Evolutionary conservation across 306 rosid genomes (phyloP).

Genomic region (Rosa lucieae): DNA sequence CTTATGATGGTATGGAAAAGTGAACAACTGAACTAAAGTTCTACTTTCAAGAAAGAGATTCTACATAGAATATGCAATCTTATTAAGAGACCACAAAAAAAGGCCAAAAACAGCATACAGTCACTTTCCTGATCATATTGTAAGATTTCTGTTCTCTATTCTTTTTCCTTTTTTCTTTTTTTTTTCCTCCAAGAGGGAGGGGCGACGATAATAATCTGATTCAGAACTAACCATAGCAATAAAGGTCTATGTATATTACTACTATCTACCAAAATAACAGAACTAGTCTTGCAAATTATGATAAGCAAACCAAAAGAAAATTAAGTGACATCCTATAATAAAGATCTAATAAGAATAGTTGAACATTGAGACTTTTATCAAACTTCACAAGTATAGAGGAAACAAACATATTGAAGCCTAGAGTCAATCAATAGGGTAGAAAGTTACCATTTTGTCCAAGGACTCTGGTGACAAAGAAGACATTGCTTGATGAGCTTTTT

Average conservation of each 20-base stretch:
- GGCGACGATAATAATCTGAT: neutral
- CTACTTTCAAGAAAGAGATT: neutral
- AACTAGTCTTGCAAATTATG: neutral
- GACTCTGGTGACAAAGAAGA: conserved; percentile 80
- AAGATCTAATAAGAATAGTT: neutral
- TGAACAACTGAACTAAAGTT: no score
- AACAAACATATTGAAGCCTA: conserved; percentile 1
- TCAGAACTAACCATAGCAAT: neutral
- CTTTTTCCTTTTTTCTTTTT: neutral
- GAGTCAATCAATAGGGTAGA: conserved; percentile 9
- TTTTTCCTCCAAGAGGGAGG: neutral
- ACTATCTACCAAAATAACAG: neutral
- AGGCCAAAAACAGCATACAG: neutral
- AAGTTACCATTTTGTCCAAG: conserved; percentile 85
- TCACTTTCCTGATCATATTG: neutral
- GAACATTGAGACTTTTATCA: neutral
- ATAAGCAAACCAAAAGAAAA: neutral
- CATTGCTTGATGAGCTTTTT: conserved; percentile 80
- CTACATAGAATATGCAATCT: neutral
- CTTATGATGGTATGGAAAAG: no score
- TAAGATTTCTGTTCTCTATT: neutral
- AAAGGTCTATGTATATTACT: neutral
- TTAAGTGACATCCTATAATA: neutral
- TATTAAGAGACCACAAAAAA: neutral
- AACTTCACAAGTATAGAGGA: neutral